Evolutionary conservation across 306 rosid species (phyloP).

Genomic region (Biancaea sappan): DNA sequence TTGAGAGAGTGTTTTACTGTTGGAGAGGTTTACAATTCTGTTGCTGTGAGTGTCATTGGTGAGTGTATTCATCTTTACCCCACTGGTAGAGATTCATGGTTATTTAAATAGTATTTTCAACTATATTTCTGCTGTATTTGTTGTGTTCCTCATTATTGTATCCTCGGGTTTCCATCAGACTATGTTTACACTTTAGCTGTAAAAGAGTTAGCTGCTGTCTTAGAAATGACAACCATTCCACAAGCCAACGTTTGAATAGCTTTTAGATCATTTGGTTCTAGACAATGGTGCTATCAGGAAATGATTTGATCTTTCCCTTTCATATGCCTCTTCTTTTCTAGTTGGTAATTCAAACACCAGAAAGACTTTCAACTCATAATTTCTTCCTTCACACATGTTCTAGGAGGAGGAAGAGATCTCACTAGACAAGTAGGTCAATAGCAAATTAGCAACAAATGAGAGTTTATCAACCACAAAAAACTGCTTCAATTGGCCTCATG

Average conservation of each 20-base stretch:
- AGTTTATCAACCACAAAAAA: neutral
- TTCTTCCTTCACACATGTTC: conserved; percentile 6
- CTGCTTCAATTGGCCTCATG: neutral
- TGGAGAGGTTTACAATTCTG: too few relatives aligned
- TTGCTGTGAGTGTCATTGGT: too few relatives aligned
- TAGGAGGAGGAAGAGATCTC: neutral
- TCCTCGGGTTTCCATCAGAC: too few relatives aligned
- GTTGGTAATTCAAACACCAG: conserved; percentile 13
- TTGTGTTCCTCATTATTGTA: too few relatives aligned
- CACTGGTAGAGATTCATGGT: too few relatives aligned
- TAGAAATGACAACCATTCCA: neutral
- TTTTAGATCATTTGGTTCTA: conserved; percentile 22
- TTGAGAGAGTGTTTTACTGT: too few relatives aligned
- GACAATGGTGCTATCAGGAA: conserved; percentile 12
- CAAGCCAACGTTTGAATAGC: neutral
- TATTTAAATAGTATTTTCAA: too few relatives aligned
- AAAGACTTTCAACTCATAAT: conserved; percentile 18
- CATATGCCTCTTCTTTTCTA: neutral
- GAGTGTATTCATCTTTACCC: too few relatives aligned
- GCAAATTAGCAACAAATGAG: conserved; percentile 1
- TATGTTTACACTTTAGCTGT: neutral
- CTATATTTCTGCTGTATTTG: too few relatives aligned
- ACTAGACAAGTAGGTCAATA: conserved; percentile 12
- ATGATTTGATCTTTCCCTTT: conserved; percentile 22
- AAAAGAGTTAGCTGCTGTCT: neutral